Evolutionary conservation across 768 basidiomycete species (phyloP).

Genomic region (Sistotremastrum suecicum): DNA sequence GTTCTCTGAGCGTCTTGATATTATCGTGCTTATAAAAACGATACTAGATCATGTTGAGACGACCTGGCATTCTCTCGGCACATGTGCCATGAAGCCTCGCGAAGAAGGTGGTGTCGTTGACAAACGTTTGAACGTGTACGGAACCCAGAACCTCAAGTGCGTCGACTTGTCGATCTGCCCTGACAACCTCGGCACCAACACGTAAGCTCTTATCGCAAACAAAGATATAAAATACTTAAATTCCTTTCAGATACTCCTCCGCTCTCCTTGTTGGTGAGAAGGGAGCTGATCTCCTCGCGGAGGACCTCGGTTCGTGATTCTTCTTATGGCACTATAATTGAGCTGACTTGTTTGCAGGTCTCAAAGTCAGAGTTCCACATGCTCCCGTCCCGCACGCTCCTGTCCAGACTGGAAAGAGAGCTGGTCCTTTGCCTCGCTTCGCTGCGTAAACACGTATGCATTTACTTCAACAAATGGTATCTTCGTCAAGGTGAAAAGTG

Average conservation of each 20-base stretch:
- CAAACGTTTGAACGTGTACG: conserved; percentile 46
- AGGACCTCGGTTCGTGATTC: conserved; percentile 40
- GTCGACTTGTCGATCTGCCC: conserved; percentile 63
- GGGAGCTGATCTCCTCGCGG: conserved; percentile 43
- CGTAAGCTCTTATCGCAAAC: conserved; percentile 8
- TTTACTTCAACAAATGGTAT: too few relatives aligned
- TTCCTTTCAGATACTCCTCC: conserved; percentile 34
- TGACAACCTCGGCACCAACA: conserved; percentile 60
- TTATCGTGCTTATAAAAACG: background rate
- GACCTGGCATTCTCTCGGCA: conserved; percentile 60
- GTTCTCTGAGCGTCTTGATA: too few relatives aligned
- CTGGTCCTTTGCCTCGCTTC: conserved; percentile 1
- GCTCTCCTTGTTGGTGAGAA: conserved; percentile 60
- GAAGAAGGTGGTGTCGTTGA: conserved; percentile 56
- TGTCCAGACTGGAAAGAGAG: conserved; percentile 20
- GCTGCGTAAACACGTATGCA: too few relatives aligned
- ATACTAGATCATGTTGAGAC: conserved; percentile 50
- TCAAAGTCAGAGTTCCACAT: conserved; percentile 48
- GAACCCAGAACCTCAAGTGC: conserved; percentile 51
- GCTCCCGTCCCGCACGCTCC: conserved; percentile 61
- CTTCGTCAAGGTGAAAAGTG: too few relatives aligned
- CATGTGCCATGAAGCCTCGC: conserved; percentile 49
- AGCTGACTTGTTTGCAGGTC: conserved; percentile 24
- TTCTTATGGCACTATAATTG: background rate
- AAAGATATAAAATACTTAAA: background rate